These are phyloP conservation scores for Aspergillus ruber DNA, from an alignment of 2,329 filamentous ascomycete genomes.

Conservation along the genomic window DNA sequence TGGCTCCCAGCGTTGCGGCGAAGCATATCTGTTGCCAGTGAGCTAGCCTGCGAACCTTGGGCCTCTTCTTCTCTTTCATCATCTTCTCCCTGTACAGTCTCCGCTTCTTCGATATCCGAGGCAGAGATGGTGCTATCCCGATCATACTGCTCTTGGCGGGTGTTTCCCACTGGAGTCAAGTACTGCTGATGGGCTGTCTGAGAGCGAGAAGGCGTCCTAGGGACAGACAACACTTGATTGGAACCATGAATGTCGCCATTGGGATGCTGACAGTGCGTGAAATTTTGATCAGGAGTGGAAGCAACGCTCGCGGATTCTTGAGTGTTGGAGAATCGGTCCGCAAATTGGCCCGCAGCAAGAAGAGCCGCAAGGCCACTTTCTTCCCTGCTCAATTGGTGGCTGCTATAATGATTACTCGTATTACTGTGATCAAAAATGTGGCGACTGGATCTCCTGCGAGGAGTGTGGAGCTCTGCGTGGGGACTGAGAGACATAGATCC, in stretches of 20 bases:
- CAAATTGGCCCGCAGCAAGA: slow-evolving; percentile 59
- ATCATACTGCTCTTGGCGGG: slow-evolving; percentile 50
- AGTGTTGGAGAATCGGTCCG: slow-evolving; percentile 69
- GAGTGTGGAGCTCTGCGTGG: slow-evolving; percentile 42
- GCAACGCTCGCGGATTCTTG: slow-evolving; percentile 70
- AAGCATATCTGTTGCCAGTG: slow-evolving; percentile 68
- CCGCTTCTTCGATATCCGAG: slow-evolving; percentile 46
- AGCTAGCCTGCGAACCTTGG: slow-evolving; percentile 69
- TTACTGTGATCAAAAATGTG: slow-evolving; percentile 27
- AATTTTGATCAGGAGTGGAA: slow-evolving; percentile 57
- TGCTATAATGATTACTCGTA: slow-evolving; percentile 3
- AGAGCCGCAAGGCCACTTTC: slow-evolving; percentile 68
- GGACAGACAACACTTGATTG: slow-evolving; percentile 79
- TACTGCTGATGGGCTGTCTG: slow-evolving; percentile 49
- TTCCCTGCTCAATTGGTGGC: slow-evolving; percentile 39
- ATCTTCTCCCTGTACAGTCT: slow-evolving; percentile 47
- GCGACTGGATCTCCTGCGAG: slow-evolving; percentile 35
- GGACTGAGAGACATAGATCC: slow-evolving; percentile 61
- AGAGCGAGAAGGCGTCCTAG: slow-evolving; percentile 62
- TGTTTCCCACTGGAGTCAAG: slow-evolving; percentile 54
- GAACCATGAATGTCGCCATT: slow-evolving; percentile 64
- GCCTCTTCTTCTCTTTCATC: slow-evolving; percentile 52
- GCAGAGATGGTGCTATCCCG: slow-evolving; percentile 81
- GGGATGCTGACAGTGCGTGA: slow-evolving; percentile 45
- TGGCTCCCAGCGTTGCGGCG: slow-evolving; percentile 48